Evolutionary conservation across 1,284 basidiomycete genomes (phyloP), one percentile per base, ranked within the genome.

Genomic region (Rhodotorula sp.): DNA sequence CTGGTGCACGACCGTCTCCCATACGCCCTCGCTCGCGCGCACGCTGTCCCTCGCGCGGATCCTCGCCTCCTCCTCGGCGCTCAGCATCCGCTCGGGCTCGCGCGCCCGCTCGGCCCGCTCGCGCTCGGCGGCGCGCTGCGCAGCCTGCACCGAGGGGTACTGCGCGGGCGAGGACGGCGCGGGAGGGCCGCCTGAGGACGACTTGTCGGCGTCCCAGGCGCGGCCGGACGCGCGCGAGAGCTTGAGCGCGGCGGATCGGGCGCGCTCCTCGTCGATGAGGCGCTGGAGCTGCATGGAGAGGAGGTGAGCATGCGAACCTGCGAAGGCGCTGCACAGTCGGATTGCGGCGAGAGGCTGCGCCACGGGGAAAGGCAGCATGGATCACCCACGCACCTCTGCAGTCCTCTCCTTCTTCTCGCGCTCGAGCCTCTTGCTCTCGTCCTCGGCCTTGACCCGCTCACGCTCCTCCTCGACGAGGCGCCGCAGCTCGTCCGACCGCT

Each of bases 151-250:
- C 3, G 67, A 72, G 16, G 66, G 70, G 62, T 68, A 68, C n/a
- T 41, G 34, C 23, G 50, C 49, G 19, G 49, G 44, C n/a, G 61
- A 42, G 12, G 56, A 25, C 10, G 27, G 21, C 25, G 34, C 44
- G 19, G 46, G 10, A 27, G 45, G 4, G 41, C 5, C 16, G 16
- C 19, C 25, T 21, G 27, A 16, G 4, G 48, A 23, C 9, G 66
- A 23, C 58, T 77, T 78, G 50, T 64, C 70, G 25, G 57, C 71
- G 63, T 78, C 77, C 77, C 77, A 78, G 21, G 71, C 74, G 56
- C 77, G 72, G 4, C 72, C 72, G 41, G 72, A 60, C 42, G 64
- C 58, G 27, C 66, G 66, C 19, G 69, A 58, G 49, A 75, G 68
- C 58, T 78, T 78, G 52, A 61, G 46, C 23, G 69, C 72, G 25